Evolutionary conservation across 176 grass and related monocot genomes (phyloP).

Genomic region (Avena insularis): DNA sequence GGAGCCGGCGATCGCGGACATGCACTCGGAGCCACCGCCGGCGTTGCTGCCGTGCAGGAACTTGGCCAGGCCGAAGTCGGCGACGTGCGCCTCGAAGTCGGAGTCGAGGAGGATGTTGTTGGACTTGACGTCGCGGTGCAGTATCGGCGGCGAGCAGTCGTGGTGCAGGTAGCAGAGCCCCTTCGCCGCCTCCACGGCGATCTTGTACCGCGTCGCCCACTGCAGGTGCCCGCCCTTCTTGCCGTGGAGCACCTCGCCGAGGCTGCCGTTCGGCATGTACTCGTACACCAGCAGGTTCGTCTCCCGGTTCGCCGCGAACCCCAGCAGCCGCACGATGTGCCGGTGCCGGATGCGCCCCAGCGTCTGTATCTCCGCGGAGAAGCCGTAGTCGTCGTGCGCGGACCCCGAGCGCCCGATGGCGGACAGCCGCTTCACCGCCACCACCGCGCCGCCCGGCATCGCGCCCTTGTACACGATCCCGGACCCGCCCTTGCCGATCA

Average conservation of each 20-base stretch:
- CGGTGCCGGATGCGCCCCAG: conserved; percentile 86
- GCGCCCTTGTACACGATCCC: conserved; percentile 90
- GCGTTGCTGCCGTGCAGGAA: conserved; percentile 69
- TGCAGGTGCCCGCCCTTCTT: conserved; percentile 86
- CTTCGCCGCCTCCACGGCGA: conserved; percentile 88
- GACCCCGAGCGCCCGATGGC: conserved; percentile 59
- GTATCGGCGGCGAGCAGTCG: conserved; percentile 84
- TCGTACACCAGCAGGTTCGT: conserved; percentile 90
- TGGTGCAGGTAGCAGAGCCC: conserved; percentile 98
- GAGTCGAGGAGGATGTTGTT: conserved; percentile 93
- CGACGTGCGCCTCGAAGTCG: conserved; percentile 85
- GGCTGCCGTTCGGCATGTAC: conserved; percentile 95
- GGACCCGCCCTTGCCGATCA: conserved; percentile 91
- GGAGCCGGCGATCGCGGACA: conserved; percentile 94
- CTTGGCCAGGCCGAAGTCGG: conserved; percentile 93
- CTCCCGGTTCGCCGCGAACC: conserved; percentile 77
- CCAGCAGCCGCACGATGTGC: conserved; percentile 89
- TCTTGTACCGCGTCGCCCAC: conserved; percentile 91
- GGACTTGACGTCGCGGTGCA: conserved; percentile 96
- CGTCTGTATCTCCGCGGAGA: conserved; percentile 94
- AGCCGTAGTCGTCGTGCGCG: conserved; percentile 83
- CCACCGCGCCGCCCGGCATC: conserved; percentile 61
- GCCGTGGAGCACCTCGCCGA: conserved; percentile 89
- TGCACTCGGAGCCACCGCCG: conserved; percentile 77
- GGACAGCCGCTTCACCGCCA: conserved; percentile 87